Percentiles rank a stretch among this genome's conserved stretches.
Conservation (phyloP, 2,329 filamentous ascomycete species). For the Aspergillus eucalypticola region DNA sequence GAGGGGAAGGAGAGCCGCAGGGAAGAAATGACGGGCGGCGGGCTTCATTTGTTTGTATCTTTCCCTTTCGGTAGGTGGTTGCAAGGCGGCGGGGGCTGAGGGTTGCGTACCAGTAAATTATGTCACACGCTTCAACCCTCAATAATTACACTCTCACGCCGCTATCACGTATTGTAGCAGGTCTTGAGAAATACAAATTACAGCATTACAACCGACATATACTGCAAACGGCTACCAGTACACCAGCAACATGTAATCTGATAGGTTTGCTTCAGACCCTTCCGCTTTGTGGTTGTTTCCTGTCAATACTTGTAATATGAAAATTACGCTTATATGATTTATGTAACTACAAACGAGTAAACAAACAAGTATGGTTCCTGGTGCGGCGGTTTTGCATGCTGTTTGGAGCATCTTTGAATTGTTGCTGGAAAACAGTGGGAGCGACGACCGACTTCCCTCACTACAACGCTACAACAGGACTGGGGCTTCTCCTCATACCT, state of each 20-base stretch:
- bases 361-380: background rate
- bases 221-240: background rate
- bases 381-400: background rate
- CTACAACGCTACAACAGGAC: background rate
- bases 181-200: background rate
- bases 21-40: slow-evolving; percentile 4
- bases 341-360: background rate
- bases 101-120: slow-evolving; percentile 1
- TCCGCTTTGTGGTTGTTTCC: background rate
- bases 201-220: background rate
- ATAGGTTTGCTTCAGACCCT: too few relatives aligned
- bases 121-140: background rate
- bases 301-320: background rate
- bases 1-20: slow-evolving; percentile 20
- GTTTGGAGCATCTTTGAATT: background rate
- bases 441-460: background rate
- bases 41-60: slow-evolving; percentile 33
- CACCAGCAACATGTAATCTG: too few relatives aligned
- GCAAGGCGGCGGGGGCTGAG: background rate
- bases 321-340: background rate
- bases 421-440: background rate
- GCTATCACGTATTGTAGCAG: background rate
- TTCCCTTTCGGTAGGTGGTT: slow-evolving; percentile 28
- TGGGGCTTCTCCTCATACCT: background rate
- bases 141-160: too few relatives aligned